A percentile compares a stretch with the other conserved stretches of the same genome.
Evolutionary conservation across 352 stramenopile genomes (phyloP).

Genomic region (Aphanomyces invadans): DNA sequence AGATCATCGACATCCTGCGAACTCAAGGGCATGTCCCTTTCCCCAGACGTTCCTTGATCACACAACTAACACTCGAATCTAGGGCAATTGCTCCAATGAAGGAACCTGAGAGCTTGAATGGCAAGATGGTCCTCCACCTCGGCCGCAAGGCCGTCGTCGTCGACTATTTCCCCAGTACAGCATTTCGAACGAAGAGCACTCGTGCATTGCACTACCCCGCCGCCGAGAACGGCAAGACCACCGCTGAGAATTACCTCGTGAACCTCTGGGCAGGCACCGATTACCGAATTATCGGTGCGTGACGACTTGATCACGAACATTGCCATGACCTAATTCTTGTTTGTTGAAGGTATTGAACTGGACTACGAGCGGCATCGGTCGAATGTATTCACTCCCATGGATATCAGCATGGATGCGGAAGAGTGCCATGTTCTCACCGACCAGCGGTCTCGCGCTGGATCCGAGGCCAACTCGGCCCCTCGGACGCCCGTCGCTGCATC

Average conservation of each 20-base stretch:
- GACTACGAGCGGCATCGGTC: conserved; percentile 66
- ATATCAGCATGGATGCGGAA: conserved; percentile 23
- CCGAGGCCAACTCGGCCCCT: conserved; percentile 30
- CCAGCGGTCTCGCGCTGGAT: background rate
- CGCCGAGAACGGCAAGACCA: conserved; percentile 34
- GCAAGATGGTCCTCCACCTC: conserved; percentile 58
- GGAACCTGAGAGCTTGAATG: conserved; percentile 75
- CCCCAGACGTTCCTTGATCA: background rate
- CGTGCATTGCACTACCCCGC: conserved; percentile 58
- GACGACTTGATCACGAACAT: too few relatives aligned
- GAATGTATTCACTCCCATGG: conserved; percentile 61
- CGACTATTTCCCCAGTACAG: conserved; percentile 71
- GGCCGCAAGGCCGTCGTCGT: conserved; percentile 67
- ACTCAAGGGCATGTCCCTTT: conserved; percentile 46
- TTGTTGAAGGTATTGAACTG: conserved; percentile 42
- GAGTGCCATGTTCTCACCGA: background rate
- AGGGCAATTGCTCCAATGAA: conserved; percentile 65
- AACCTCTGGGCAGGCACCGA: conserved; percentile 76
- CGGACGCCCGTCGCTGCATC: conserved; percentile 21
- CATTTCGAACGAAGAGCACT: conserved; percentile 62
- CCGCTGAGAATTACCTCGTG: conserved; percentile 61
- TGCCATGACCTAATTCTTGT: too few relatives aligned
- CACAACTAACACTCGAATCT: too few relatives aligned
- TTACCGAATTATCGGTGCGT: conserved; percentile 74
- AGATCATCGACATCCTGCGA: conserved; percentile 75